Evolutionary conservation across 768 basidiomycete genomes (phyloP).

Genomic region (Boletus patriciae): DNA sequence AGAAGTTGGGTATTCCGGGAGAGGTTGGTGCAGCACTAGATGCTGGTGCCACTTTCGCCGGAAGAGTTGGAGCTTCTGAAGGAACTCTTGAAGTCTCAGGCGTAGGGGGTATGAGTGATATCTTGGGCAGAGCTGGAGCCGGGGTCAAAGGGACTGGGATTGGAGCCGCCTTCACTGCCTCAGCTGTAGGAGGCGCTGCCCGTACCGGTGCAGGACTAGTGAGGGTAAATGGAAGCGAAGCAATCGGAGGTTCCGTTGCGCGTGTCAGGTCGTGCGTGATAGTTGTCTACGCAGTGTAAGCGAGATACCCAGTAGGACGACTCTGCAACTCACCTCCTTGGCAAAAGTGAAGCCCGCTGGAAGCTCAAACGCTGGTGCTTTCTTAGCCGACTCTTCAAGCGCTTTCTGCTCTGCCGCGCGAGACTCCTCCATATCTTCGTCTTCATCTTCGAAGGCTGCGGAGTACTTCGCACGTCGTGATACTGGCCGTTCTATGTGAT

Average conservation of each 20-base stretch:
- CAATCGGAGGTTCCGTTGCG: slow-evolving; percentile 67
- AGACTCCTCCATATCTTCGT: slow-evolving; percentile 42
- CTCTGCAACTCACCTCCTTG: slow-evolving; percentile 47
- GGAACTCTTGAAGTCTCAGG: slow-evolving; percentile 23
- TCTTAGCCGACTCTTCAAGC: slow-evolving; percentile 57
- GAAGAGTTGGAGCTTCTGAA: slow-evolving; percentile 7
- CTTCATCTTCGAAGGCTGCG: slow-evolving; percentile 57
- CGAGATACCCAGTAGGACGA: background rate
- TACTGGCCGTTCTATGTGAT: slow-evolving; percentile 59
- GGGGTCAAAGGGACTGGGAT: slow-evolving; percentile 11
- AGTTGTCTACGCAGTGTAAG: slow-evolving; percentile 29
- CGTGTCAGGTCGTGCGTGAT: slow-evolving; percentile 41
- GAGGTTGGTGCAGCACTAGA: slow-evolving; percentile 3
- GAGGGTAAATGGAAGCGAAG: slow-evolving; percentile 64
- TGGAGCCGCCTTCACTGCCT: slow-evolving; percentile 17
- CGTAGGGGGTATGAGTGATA: slow-evolving; percentile 28
- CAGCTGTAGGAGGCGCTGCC: slow-evolving; percentile 13
- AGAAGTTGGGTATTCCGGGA: slow-evolving; percentile 60
- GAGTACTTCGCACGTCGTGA: slow-evolving; percentile 59
- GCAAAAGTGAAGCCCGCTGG: slow-evolving; percentile 68
- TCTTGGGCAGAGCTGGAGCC: slow-evolving; percentile 18
- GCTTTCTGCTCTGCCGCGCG: slow-evolving; percentile 44
- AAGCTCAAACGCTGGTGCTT: slow-evolving; percentile 56
- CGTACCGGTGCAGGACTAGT: slow-evolving; percentile 33
- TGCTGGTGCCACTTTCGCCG: slow-evolving; percentile 9